A percentile compares a stretch with the other conserved stretches of the same genome.
phyloP scores from a whole-genome alignment of 495 filamentous ascomycete genomes.

The Trichoderma orchidacearum region DNA sequence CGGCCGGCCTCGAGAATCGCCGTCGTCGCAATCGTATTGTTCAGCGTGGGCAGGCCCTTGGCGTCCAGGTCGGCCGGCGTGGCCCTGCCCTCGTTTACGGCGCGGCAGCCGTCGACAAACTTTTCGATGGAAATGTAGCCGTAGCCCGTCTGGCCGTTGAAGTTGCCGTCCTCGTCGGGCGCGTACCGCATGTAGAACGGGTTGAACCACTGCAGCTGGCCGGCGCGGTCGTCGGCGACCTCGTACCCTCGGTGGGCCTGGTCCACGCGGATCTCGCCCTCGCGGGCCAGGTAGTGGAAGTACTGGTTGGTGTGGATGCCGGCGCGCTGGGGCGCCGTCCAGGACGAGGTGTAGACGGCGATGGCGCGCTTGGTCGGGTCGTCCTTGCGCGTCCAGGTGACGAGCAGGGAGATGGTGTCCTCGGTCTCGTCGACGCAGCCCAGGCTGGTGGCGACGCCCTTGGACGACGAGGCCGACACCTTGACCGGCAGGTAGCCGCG shows the following conservation, averaged over 20 bases:
- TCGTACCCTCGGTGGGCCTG: conserved; percentile 94
- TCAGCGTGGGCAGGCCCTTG: conserved; percentile 69
- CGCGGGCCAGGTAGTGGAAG: conserved; percentile 79
- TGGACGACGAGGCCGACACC: conserved; percentile 64
- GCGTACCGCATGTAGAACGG: conserved; percentile 97
- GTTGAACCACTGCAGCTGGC: conserved; percentile 69
- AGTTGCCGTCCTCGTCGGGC: conserved; percentile 90
- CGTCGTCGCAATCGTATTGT: conserved; percentile 80
- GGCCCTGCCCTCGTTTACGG: conserved; percentile 56
- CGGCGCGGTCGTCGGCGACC: conserved; percentile 64
- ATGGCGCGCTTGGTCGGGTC: conserved; percentile 58
- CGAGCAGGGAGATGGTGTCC: conserved; percentile 83
- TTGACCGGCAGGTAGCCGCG: conserved; percentile 58
- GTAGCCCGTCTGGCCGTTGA: conserved; percentile 80
- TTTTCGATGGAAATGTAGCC: conserved; percentile 93
- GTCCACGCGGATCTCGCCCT: conserved; percentile 78
- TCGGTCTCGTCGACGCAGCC: conserved; percentile 73
- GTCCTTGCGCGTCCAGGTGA: conserved; percentile 68
- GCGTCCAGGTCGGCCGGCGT: conserved; percentile 64
- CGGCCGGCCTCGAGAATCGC: conserved; percentile 84
- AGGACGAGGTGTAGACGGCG: conserved; percentile 87
- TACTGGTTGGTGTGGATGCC: conserved; percentile 93
- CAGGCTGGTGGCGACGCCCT: conserved; percentile 53
- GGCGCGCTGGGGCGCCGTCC: conserved; percentile 84
- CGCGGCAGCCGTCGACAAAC: conserved; percentile 77